These are phyloP conservation scores for Bondarzewia mesenterica DNA, from an alignment of 1,284 basidiomycete species.

Conservation along the genomic window DNA sequence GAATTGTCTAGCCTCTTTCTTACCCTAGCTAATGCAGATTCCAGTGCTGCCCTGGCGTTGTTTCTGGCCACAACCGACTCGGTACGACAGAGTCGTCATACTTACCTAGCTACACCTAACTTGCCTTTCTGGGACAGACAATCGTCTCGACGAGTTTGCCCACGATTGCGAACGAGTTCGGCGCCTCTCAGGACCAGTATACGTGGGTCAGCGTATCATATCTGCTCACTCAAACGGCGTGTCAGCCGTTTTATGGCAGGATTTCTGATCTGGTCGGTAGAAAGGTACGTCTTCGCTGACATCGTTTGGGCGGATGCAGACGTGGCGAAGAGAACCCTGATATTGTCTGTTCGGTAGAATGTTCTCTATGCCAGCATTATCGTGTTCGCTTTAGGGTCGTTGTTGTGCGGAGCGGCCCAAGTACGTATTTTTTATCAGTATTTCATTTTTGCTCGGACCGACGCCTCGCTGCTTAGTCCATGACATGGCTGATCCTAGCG, in stretches of 20 bases:
- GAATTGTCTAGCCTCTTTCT: conserved; percentile 6
- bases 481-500: conserved; percentile 47
- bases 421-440: conserved; percentile 27
- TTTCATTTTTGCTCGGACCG: conserved; percentile 1
- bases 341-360: conserved; percentile 41
- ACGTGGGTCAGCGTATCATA: conserved; percentile 81
- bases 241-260: conserved; percentile 72
- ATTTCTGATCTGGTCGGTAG: conserved; percentile 72
- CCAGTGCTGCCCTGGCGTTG: conserved; percentile 57
- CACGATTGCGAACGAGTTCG: conserved; percentile 61
- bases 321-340: too few species aligned
- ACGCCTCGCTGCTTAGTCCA: conserved; percentile 34
- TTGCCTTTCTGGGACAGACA: conserved; percentile 37
- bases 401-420: conserved; percentile 62
- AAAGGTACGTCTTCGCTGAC: conserved; percentile 37
- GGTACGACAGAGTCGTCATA: conserved; percentile 28
- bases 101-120: conserved; percentile 14
- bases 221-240: conserved; percentile 75
- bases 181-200: conserved; percentile 60
- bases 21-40: conserved; percentile 8
- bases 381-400: conserved; percentile 63
- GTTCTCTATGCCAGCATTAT: conserved; percentile 62
- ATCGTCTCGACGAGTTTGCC: conserved; percentile 77
- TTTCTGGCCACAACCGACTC: conserved; percentile 80
- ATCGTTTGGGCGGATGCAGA: too few species aligned